These are phyloP conservation scores for Populus tomentosa DNA, from an alignment of 441 rosid genomes.

Conservation along the genomic window DNA sequence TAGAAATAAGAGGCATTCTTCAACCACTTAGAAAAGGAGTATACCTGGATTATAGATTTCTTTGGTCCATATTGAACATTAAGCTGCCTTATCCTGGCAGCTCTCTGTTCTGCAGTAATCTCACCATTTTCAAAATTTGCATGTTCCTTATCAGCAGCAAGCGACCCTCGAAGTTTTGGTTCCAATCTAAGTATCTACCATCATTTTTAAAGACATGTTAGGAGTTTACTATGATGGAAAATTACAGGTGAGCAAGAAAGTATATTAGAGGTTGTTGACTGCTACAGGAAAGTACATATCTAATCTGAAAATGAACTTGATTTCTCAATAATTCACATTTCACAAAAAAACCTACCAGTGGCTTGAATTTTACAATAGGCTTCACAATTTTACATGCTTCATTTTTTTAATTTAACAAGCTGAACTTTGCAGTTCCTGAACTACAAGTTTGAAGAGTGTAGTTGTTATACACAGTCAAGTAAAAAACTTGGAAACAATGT, in stretches of 20 bases:
- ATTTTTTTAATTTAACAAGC: background rate
- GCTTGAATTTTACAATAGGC: background rate
- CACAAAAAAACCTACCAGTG: too few relatives aligned
- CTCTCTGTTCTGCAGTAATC: constrained; percentile 19
- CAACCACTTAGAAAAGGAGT: constrained; percentile 5
- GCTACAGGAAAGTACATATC: background rate
- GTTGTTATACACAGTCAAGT: background rate
- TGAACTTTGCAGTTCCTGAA: background rate
- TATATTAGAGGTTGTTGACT: background rate
- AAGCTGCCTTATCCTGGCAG: constrained; percentile 21
- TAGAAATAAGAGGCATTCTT: background rate
- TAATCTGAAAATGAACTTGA: background rate
- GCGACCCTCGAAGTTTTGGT: constrained; percentile 37
- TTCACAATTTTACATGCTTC: background rate
- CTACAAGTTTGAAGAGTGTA: background rate
- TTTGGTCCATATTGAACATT: constrained; percentile 46
- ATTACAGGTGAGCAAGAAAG: background rate
- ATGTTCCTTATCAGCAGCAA: constrained; percentile 32
- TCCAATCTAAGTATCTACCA: constrained; percentile 77
- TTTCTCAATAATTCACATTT: background rate
- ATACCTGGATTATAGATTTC: constrained; percentile 44
- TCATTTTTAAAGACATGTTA: constrained; percentile 1
- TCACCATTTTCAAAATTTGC: constrained; percentile 27
- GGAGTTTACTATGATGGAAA: background rate
- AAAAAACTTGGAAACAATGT: background rate